Conservation (phyloP, 768 basidiomycete genomes). For the Hygrocybe coccinea region DNA sequence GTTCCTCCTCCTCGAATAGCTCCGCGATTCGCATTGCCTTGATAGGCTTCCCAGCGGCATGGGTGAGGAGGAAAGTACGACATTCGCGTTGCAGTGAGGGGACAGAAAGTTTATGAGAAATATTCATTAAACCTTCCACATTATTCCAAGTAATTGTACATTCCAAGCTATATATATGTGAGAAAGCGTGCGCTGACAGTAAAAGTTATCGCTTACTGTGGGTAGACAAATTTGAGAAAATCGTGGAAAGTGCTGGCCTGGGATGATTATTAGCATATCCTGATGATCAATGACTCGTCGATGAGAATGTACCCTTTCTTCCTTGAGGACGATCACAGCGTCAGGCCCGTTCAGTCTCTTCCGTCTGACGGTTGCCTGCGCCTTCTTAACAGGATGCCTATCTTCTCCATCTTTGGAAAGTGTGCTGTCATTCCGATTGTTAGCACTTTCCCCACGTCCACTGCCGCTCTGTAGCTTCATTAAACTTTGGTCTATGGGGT, state of each 20-base stretch:
- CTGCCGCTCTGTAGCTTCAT: slow-evolving; percentile 51
- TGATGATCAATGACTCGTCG: slow-evolving; percentile 2
- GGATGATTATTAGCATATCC: not conserved
- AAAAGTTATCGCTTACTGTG: slow-evolving; percentile 55
- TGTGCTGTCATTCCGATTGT: not conserved
- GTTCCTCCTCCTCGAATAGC: slow-evolving; percentile 82
- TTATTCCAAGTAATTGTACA: slow-evolving; percentile 96
- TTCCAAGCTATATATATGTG: slow-evolving; percentile 51
- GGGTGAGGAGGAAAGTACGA: slow-evolving; percentile 81
- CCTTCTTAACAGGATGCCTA: slow-evolving; percentile 23
- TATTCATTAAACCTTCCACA: slow-evolving; percentile 86
- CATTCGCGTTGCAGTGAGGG: slow-evolving; percentile 78
- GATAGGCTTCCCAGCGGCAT: slow-evolving; percentile 88
- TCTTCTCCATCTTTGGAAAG: not conserved
- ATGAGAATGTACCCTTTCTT: slow-evolving; percentile 61
- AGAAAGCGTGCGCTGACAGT: slow-evolving; percentile 3
- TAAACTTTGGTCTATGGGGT: slow-evolving; percentile 48
- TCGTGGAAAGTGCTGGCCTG: slow-evolving; percentile 87
- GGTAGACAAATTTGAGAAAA: slow-evolving; percentile 89
- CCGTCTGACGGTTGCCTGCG: slow-evolving; percentile 40
- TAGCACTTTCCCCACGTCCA: slow-evolving; percentile 5
- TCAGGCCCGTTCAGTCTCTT: slow-evolving; percentile 53
- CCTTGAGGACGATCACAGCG: slow-evolving; percentile 84
- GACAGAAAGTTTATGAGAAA: slow-evolving; percentile 84
- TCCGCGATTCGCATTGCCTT: slow-evolving; percentile 92